These are phyloP conservation scores for Bjerkandera adusta DNA, from an alignment of 1,284 basidiomycete genomes.

Conservation along the genomic window DNA sequence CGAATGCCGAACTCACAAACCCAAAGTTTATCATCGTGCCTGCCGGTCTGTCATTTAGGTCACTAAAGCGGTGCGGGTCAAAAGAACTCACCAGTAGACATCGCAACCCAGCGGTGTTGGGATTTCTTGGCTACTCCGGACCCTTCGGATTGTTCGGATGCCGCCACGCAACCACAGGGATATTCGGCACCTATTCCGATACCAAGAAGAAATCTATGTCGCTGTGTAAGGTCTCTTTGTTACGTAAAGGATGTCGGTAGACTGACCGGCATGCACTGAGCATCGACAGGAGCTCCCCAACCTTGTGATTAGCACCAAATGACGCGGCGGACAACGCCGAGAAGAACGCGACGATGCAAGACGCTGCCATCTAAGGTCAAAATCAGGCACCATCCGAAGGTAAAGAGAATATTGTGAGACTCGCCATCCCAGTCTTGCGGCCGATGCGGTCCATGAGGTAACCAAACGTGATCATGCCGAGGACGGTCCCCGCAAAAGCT, in stretches of 20 bases:
- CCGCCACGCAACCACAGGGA: conserved; percentile 89
- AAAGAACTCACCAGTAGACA: conserved; percentile 76
- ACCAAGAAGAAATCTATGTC: conserved; percentile 64
- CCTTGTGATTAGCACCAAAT: conserved; percentile 66
- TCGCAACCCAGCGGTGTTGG: conserved; percentile 84
- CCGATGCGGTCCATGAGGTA: conserved; percentile 85
- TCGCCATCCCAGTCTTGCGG: conserved; percentile 84
- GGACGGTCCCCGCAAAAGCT: conserved; percentile 81
- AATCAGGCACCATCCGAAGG: background rate
- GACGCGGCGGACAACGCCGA: conserved; percentile 82
- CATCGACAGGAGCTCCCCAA: conserved; percentile 73
- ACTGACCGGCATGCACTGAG: conserved; percentile 76
- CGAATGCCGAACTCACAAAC: conserved; percentile 82
- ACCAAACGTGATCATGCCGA: conserved; percentile 76
- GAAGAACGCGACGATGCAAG: conserved; percentile 78
- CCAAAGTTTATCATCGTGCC: conserved; percentile 89
- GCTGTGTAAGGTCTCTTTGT: background rate
- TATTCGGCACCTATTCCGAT: conserved; percentile 90
- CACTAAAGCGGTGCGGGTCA: background rate
- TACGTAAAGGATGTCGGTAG: conserved; percentile 17
- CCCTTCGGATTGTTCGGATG: conserved; percentile 89
- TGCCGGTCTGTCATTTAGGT: conserved; percentile 25
- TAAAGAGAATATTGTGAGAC: conserved; percentile 18
- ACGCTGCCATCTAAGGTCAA: conserved; percentile 66
- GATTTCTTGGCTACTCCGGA: conserved; percentile 71